These are phyloP conservation scores for Cryptococcus deneoformans DNA, from an alignment of 1,284 basidiomycete genomes.

Conservation along the genomic window DNA sequence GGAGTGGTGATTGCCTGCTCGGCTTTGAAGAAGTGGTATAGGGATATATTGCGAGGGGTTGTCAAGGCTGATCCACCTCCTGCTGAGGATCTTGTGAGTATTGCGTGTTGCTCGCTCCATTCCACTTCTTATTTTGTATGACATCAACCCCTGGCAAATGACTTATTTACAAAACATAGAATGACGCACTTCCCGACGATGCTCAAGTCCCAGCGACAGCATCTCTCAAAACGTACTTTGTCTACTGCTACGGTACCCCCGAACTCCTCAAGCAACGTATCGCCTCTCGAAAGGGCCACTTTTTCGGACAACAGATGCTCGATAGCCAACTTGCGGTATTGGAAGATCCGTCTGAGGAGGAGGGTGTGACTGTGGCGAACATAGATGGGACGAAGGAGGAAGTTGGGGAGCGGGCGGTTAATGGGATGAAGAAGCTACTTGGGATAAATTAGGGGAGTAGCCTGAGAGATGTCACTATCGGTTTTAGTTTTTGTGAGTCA, in stretches of 20 bases:
- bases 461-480: neutral
- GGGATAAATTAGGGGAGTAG: neutral
- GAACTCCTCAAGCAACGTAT: constrained; percentile 69
- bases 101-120: neutral
- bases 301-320: constrained; percentile 86
- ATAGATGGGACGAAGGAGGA: constrained; percentile 59
- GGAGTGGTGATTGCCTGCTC: constrained; percentile 82
- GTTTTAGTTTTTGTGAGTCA: too few species aligned
- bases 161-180: constrained; percentile 6
- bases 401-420: constrained; percentile 55
- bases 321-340: constrained; percentile 77
- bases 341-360: constrained; percentile 69
- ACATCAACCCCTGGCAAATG: neutral
- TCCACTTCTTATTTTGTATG: neutral
- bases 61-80: constrained; percentile 40
- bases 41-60: constrained; percentile 71
- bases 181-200: constrained; percentile 19
- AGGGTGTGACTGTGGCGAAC: constrained; percentile 65
- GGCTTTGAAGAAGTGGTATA: constrained; percentile 76
- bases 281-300: constrained; percentile 69
- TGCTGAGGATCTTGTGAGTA: constrained; percentile 36
- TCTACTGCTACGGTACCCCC: constrained; percentile 71
- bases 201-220: constrained; percentile 32
- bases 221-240: constrained; percentile 66
- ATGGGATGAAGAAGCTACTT: constrained; percentile 30